Base-by-base conservation (phyloP, 306 rosid species). In the Begonia fuchsioides region DNA sequence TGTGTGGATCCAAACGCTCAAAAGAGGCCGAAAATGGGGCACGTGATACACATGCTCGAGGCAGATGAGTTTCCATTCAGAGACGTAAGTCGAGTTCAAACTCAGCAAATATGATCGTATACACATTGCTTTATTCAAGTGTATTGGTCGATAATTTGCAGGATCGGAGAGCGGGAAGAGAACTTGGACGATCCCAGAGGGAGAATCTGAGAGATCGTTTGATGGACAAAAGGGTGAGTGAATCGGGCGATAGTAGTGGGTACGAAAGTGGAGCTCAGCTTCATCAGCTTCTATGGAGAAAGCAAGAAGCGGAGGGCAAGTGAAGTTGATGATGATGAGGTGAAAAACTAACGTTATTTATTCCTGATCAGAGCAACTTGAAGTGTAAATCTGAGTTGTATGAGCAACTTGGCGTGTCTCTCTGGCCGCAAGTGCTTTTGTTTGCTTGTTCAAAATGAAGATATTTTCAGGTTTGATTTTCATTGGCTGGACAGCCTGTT, bases 51-150 rank as follows among this genome's bases (percentile, higher is more conserved):
- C 57, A 72, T 77, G 83, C 83, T 77, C 54, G 83, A 77, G 67
- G 83, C 80, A 2, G 79, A 77, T 32, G 79, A 77, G 50, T 77
- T 77, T 52, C 83, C 83, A 17, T 77, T 72, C 72, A 73, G 76
- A 38, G 79, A 77, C 52, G 83, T 77, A 44, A 66, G 79, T 66
- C 35, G 8, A 26, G 35, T 26, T 26, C 35, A 2, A 26, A 26
- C 35, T 26, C 35, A 26, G 2, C 35, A 26, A 26, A 26, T 26
- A 6, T 26, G 35, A 26, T 26, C 35, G 5, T 26, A 26, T 26
- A n/a, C n/a, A n/a, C n/a, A n/a, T 26, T 26, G 35, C 35, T 26
- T 6, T 26, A 26, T 26, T 4, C 35, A 26, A 26, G 47, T 48
- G 47, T 61, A 15, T 47, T 41, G 43, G 44, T 18, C 11, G 43